phyloP scores from a whole-genome alignment of 139 green algal species.

The Tetradesmus lagerheimii region DNA sequence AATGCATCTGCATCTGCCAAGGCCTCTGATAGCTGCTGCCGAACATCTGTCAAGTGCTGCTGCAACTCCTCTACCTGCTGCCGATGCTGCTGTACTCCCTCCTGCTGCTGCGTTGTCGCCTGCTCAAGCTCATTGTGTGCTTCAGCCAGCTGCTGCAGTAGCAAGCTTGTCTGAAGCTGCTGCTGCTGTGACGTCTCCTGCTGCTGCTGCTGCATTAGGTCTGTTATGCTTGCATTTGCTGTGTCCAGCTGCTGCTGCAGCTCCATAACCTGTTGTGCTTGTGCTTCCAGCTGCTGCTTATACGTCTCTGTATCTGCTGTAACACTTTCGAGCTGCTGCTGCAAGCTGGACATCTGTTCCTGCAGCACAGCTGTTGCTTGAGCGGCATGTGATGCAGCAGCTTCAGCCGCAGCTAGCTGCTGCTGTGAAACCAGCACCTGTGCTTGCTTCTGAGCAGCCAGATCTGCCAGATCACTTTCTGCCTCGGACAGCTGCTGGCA shows the following conservation, averaged over 20 bases:
- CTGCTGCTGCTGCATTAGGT: no score
- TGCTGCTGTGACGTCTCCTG: no score
- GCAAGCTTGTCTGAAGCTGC: neutral
- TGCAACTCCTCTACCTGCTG: neutral
- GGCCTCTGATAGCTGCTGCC: neutral
- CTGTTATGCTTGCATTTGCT: no score
- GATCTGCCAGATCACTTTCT: neutral
- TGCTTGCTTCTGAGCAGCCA: neutral
- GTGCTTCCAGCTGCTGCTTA: neutral
- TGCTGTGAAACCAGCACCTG: no score
- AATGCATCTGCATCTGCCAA: neutral
- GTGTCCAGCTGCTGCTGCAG: neutral
- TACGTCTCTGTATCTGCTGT: neutral
- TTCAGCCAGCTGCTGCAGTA: neutral
- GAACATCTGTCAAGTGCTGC: neutral
- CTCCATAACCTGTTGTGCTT: neutral
- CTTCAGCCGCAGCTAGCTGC: neutral
- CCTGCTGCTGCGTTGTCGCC: neutral
- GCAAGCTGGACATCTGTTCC: neutral
- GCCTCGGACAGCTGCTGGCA: neutral
- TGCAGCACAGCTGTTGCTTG: neutral
- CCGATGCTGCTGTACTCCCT: constrained; percentile 3
- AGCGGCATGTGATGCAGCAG: neutral
- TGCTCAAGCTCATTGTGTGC: neutral
- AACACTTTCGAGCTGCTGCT: neutral